phyloP scores from a whole-genome alignment of 352 stramenopile species.

The Pythium biforme region DNA sequence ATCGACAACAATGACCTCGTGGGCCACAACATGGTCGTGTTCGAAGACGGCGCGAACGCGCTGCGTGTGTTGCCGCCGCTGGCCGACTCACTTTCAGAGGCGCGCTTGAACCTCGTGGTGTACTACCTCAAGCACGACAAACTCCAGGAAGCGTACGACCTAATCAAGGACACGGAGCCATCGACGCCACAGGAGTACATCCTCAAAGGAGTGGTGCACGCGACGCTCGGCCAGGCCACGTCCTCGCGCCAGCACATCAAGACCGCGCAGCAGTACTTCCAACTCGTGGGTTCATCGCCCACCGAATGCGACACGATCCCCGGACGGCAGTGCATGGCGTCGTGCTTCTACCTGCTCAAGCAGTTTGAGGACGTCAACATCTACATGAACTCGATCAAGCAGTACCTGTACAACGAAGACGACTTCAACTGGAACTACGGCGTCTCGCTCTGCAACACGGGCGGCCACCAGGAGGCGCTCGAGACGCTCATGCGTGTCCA shows the following conservation, averaged over 20 bases:
- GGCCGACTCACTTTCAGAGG: constrained; percentile 92
- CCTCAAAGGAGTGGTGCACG: constrained; percentile 90
- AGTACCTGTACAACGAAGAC: constrained; percentile 96
- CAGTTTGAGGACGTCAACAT: constrained; percentile 98
- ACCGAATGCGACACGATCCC: constrained; percentile 97
- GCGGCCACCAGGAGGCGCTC: constrained; percentile 92
- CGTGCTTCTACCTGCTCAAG: constrained; percentile 95
- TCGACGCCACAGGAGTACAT: constrained; percentile 93
- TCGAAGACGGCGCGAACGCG: constrained; percentile 92
- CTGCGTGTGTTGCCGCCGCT: constrained; percentile 91
- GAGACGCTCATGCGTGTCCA: constrained; percentile 92
- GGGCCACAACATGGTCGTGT: constrained; percentile 96
- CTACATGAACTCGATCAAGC: constrained; percentile 96
- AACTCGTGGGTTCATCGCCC: constrained; percentile 92
- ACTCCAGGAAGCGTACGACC: constrained; percentile 92
- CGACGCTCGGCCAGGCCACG: constrained; percentile 86
- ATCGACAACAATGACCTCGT: constrained; percentile 94
- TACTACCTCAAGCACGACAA: constrained; percentile 92
- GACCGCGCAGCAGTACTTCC: constrained; percentile 93
- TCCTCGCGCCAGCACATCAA: constrained; percentile 91
- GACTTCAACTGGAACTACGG: constrained; percentile 99
- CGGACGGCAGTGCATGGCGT: constrained; percentile 96
- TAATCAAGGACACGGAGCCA: constrained; percentile 95
- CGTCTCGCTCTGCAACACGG: constrained; percentile 89
- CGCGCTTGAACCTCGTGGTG: constrained; percentile 94